Evolutionary conservation across 164 flowering plant genomes (phyloP).

Genomic region (Cinnamomum micranthum): DNA sequence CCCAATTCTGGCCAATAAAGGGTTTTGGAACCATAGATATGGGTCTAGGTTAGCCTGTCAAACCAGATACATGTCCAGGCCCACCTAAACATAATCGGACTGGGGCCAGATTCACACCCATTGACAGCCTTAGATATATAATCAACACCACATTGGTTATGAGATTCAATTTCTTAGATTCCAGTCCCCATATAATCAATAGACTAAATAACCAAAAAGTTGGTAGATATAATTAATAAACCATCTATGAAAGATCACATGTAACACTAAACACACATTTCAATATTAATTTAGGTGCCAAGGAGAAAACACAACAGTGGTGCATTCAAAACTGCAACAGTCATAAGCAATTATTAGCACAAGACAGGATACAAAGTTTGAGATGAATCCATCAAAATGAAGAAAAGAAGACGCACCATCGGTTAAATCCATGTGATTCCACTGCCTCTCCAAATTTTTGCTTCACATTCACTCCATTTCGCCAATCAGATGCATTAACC

Average conservation of each 20-base stretch:
- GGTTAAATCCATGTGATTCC: slow-evolving; percentile 58
- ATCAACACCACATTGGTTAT: no score
- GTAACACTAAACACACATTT: neutral
- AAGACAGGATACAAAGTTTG: neutral
- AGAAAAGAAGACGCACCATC: slow-evolving; percentile 42
- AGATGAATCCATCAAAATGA: neutral
- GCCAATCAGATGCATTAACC: slow-evolving; percentile 90
- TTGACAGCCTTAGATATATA: no score
- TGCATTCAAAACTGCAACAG: neutral
- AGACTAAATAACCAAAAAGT: neutral
- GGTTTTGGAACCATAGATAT: no score
- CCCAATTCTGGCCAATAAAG: no score
- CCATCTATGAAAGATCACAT: neutral
- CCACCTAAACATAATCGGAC: no score
- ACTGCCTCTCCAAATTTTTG: slow-evolving; percentile 81
- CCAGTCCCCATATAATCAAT: neutral
- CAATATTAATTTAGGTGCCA: neutral
- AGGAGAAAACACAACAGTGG: neutral
- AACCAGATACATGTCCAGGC: no score
- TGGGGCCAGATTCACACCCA: no score
- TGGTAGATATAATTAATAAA: neutral
- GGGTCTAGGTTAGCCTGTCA: no score
- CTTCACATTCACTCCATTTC: slow-evolving; percentile 76
- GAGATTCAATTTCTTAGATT: neutral
- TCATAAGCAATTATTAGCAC: neutral